These are phyloP conservation scores for Eimeria praecox DNA, from an alignment of 169 alveolate genomes.

Conservation along the genomic window DNA sequence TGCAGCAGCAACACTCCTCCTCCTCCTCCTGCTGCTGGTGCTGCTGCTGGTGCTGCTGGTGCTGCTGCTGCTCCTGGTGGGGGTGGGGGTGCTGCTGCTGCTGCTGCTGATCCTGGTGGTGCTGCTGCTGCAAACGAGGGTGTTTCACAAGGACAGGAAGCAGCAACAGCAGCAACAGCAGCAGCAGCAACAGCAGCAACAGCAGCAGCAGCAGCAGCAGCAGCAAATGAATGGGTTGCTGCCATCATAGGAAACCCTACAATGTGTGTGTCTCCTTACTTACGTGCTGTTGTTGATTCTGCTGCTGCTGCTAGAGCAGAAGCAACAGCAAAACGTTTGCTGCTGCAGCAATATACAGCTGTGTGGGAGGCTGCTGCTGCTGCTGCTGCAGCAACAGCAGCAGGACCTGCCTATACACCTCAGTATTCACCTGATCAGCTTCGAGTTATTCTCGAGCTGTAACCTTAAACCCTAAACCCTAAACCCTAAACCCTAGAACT, in stretches of 20 bases:
- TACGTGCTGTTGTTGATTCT: background rate
- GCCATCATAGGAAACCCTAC: background rate
- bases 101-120: too few species aligned
- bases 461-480: background rate
- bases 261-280: background rate
- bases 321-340: background rate
- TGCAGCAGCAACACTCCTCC: too few species aligned
- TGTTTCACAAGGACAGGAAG: too few species aligned
- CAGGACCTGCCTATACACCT: background rate
- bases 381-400: too few species aligned
- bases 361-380: background rate
- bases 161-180: background rate
- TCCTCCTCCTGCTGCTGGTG: too few species aligned
- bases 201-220: background rate
- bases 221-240: background rate
- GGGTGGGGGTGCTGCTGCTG: too few species aligned
- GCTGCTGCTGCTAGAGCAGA: background rate
- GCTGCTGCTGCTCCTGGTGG: too few species aligned
- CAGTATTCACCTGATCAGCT: constrained; percentile 8
- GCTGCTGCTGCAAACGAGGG: too few species aligned
- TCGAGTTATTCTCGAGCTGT: background rate
- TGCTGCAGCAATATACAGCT: background rate
- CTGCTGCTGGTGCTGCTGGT: too few species aligned
- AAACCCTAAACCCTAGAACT: background rate
- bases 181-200: background rate